phyloP scores from a whole-genome alignment of 257 asterid genomes.

The Capsicum pubescens region DNA sequence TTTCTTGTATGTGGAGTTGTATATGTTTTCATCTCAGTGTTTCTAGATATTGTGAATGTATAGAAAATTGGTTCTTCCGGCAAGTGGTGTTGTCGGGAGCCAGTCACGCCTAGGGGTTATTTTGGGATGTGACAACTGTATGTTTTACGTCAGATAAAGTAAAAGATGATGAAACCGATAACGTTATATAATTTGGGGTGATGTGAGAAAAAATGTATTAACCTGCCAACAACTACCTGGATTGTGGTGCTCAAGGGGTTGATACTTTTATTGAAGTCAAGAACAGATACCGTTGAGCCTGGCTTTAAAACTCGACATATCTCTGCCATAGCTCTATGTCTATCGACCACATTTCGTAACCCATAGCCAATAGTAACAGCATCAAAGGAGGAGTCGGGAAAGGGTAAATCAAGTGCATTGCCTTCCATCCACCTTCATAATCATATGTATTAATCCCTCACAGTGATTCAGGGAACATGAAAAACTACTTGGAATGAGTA shows the following conservation, averaged over 20 bases:
- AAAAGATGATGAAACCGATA: not conserved
- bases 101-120: too few relatives aligned
- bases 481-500: constrained; percentile 6
- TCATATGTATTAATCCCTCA: constrained; percentile 27
- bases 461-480: not conserved
- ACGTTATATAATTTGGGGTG: not conserved
- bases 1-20: too few relatives aligned
- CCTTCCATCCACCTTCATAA: constrained; percentile 85
- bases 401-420: constrained; percentile 77
- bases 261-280: constrained; percentile 81
- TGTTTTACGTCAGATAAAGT: not conserved
- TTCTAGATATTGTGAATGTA: too few relatives aligned
- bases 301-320: constrained; percentile 74
- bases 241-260: constrained; percentile 50
- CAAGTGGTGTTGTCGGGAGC: too few relatives aligned
- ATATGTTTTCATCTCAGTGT: too few relatives aligned
- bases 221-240: constrained; percentile 56
- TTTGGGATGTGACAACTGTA: too few relatives aligned
- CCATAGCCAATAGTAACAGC: constrained; percentile 92
- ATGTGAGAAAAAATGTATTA: not conserved
- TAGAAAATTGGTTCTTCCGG: too few relatives aligned
- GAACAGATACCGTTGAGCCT: constrained; percentile 71
- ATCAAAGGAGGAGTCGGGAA: constrained; percentile 66
- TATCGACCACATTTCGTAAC: constrained; percentile 71
- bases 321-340: constrained; percentile 68